Evolutionary conservation across 306 rosid species (phyloP), one percentile per base, ranked within the genome.

Genomic region (Citrullus colocynthis): DNA sequence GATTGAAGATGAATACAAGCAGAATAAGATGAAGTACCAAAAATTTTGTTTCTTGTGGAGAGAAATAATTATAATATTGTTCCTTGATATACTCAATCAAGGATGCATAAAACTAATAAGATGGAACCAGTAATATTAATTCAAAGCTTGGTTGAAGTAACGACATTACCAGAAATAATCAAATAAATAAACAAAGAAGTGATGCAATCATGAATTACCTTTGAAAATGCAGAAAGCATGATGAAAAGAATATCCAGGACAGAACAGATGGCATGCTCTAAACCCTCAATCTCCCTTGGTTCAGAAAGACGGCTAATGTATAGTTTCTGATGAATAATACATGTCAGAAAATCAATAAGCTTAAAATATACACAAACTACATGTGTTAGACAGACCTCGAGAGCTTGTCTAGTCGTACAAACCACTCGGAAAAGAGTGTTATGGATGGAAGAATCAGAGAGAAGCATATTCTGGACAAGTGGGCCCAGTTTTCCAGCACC

Each of bases 381-480:
- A 28, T 72, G 49, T 57, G 13, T 74, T 64, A 78, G 79, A 59
- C 85, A 80, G 81, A 95, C 96, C 98, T 90, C 97, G 86, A 92
- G 87, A 52, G 85, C 74, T 80, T 92, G 86, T 65, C 89, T 80
- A 70, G 97, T 85, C 52, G 91, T 90, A 85, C 97, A 90, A 84
- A 86, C 88, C 79, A 88, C 89, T 78, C 87, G 93, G 76, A 92
- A 87, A 72, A 94, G 91, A 32, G 82, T 78, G 80, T 78, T 86
- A 81, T 95, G 97, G 85, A 95, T 90, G 80, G 98, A 92, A 81
- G 96, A 87, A 85, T 95, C 97, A 72, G 89, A 85, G 70, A 90
- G 89, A 56, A 95, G 45, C 84, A 88, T 82, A 69, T 90, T 88
- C 64, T 74, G 82, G 73, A 95, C 76, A 81, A 86, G 78, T 77